Percentiles rank a stretch among this genome's conserved stretches.
phyloP scores from a whole-genome alignment of 2,329 filamentous ascomycete genomes.

The Neopestalotiopsis rosae region DNA sequence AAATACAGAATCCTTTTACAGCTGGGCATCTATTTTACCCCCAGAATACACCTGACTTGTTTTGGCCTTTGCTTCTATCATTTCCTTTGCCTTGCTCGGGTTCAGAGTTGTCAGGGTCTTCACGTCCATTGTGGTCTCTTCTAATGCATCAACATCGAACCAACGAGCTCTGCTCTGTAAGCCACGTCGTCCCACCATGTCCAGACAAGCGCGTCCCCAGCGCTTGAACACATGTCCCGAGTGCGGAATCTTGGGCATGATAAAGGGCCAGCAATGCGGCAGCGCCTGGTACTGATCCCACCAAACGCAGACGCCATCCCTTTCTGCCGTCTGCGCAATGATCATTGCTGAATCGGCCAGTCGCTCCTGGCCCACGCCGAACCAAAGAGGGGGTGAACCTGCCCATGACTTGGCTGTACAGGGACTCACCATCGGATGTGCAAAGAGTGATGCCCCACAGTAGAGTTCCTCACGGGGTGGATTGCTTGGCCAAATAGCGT shows the following conservation, averaged over 20 bases:
- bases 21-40: not conserved
- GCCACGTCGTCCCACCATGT: not conserved
- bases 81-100: not conserved
- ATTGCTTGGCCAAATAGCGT: not conserved
- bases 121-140: not conserved
- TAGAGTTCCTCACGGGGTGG: conserved; percentile 4
- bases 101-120: not conserved
- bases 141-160: not conserved
- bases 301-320: not conserved
- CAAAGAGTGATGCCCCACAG: not conserved
- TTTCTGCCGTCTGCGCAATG: not conserved
- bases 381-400: not conserved
- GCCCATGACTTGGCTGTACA: not conserved
- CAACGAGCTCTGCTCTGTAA: conserved; percentile 2
- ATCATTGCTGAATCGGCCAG: conserved; percentile 4
- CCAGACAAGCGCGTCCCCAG: not conserved
- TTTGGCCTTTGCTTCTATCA: not conserved
- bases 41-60: not conserved
- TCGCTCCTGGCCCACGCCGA: not conserved
- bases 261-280: not conserved
- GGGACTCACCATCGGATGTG: conserved; percentile 2
- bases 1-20: not conserved
- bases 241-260: conserved; percentile 1
- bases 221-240: not conserved
- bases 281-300: conserved; percentile 1